Percentiles rank a stretch among this genome's conserved stretches.
Evolutionary conservation across 495 filamentous ascomycete genomes (phyloP).

Genomic region (Aspergillus kassunensis): DNA sequence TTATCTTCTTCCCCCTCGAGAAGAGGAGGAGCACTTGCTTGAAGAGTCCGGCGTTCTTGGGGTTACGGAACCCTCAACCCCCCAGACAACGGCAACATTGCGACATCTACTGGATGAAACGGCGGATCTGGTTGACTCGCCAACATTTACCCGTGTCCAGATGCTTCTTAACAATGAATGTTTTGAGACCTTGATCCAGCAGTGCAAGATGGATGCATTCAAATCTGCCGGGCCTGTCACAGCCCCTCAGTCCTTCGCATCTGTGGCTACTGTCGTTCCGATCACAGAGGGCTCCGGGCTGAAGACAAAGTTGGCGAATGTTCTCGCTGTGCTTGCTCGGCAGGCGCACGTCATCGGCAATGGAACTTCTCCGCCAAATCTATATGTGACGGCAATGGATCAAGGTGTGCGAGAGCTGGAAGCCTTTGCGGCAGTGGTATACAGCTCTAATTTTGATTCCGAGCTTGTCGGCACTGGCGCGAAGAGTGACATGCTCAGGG

Average conservation of each 20-base stretch:
- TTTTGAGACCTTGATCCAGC: slow-evolving; percentile 76
- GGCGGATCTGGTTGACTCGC: slow-evolving; percentile 91
- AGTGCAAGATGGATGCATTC: slow-evolving; percentile 74
- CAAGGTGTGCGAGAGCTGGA: slow-evolving; percentile 74
- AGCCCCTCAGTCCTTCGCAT: slow-evolving; percentile 39
- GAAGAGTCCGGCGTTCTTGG: slow-evolving; percentile 74
- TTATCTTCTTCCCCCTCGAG: slow-evolving; percentile 73
- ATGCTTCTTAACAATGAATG: slow-evolving; percentile 81
- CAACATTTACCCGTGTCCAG: slow-evolving; percentile 76
- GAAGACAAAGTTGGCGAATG: slow-evolving; percentile 80
- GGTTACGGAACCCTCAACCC: slow-evolving; percentile 41
- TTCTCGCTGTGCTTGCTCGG: slow-evolving; percentile 78
- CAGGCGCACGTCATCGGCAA: slow-evolving; percentile 88
- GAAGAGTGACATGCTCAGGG: slow-evolving; percentile 11
- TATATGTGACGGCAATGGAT: slow-evolving; percentile 84
- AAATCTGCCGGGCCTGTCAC: slow-evolving; percentile 51
- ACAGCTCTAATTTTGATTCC: slow-evolving; percentile 86
- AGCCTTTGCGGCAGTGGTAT: slow-evolving; percentile 90
- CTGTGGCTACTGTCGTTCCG: slow-evolving; percentile 39
- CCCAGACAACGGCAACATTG: slow-evolving; percentile 53
- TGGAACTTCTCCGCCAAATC: slow-evolving; percentile 63
- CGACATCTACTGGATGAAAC: slow-evolving; percentile 93
- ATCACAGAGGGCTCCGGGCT: slow-evolving; percentile 27
- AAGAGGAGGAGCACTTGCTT: slow-evolving; percentile 77
- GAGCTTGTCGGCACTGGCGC: slow-evolving; percentile 40